phyloP scores from a whole-genome alignment of 371 early-diverging fungal genomes.

The Mucor lusitanicus region DNA sequence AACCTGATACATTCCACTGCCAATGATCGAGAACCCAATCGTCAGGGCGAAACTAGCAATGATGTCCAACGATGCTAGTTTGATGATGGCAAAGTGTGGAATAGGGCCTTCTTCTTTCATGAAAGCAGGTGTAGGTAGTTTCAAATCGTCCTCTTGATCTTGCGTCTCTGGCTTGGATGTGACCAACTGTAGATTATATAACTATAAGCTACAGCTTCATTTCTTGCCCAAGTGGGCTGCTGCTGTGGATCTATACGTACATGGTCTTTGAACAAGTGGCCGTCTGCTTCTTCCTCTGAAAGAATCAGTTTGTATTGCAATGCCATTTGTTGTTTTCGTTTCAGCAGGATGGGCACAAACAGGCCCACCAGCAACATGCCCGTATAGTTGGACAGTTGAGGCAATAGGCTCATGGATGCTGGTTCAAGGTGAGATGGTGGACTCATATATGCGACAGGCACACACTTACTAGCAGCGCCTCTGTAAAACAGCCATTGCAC shows the following conservation, averaged over 20 bases:
- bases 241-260: too few species aligned
- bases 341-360: slow-evolving; percentile 41
- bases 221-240: background rate
- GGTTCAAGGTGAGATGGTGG: background rate
- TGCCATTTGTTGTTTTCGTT: slow-evolving; percentile 10
- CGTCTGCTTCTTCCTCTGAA: slow-evolving; percentile 1
- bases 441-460: too few species aligned
- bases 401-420: slow-evolving; percentile 55
- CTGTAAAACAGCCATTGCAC: slow-evolving; percentile 65
- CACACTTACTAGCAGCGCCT: slow-evolving; percentile 61
- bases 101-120: slow-evolving; percentile 31
- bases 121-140: background rate
- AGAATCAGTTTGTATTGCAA: slow-evolving; percentile 1
- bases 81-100: slow-evolving; percentile 51
- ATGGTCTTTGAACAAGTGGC: background rate
- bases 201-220: too few species aligned
- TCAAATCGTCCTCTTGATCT: slow-evolving; percentile 1
- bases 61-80: slow-evolving; percentile 62
- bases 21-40: slow-evolving; percentile 70
- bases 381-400: slow-evolving; percentile 52
- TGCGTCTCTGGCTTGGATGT: background rate
- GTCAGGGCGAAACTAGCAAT: slow-evolving; percentile 67
- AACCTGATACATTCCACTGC: slow-evolving; percentile 78
- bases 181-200: background rate
- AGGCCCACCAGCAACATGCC: slow-evolving; percentile 61